Base-by-base conservation (phyloP, 1,284 basidiomycete species). In the Cryptococcus hybrid region DNA sequence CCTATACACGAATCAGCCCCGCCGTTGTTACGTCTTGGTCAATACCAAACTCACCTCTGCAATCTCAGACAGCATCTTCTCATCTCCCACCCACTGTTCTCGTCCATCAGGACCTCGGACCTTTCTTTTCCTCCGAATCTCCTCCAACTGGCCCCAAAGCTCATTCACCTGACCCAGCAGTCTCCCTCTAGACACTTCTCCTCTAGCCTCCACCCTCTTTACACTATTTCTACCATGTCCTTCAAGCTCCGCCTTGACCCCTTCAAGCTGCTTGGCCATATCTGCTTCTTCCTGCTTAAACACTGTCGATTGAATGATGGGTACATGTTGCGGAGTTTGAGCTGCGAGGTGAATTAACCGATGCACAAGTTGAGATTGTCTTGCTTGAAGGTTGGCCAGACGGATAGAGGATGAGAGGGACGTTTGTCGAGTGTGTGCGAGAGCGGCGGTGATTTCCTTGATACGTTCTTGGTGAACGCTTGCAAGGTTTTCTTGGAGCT, bases 131-230 rank as follows among this genome's bases (percentile, higher is more conserved):
- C 73, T 65, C 70, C 81, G 62, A 18, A 92, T 81, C 54, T 89
- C 87, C n/a, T 89, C 89, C 9, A 92, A 82, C 43, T 88, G 78
- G 11, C 89, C 90, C 90, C 91, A 92, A 34, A 94, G 80, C 74
- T 92, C 91, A 51, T 86, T 85, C 72, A 92, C 80, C 70, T 87
- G 78, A 51, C 88, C 83, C 58, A 84, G 75, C 77, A 84, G 59
- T 47, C 72, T 67, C 5, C 76, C 76, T 51, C 66, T 65, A 6
- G 24, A 24, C 13, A 60, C 60, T 35, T 47, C 49, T 50, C 46
- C 59, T 56, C 47, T 51, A 7, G 61, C 52, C 6, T 46, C 47
- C 9, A 52, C 54, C 13, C 56, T 52, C 37, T 51, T 46, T 1
- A 53, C 55, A 2, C 47, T 46, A 35, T 57, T 61, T 43, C 47